phyloP scores from a whole-genome alignment of 331 rosid genomes.

The Quercus lobata region DNA sequence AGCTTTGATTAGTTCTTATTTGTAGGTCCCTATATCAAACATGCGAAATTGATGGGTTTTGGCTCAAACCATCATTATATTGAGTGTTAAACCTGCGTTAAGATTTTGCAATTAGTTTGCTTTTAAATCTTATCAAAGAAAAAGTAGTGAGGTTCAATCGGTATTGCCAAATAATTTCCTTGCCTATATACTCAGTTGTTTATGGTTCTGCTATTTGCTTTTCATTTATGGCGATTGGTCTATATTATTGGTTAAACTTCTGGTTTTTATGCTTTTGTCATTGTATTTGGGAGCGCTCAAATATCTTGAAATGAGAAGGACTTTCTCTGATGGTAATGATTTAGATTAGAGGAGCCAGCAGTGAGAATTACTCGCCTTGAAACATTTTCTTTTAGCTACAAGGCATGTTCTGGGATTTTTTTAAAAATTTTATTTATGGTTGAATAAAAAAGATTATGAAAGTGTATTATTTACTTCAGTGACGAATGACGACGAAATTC shows the following conservation, averaged over 20 bases:
- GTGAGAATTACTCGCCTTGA: too few relatives aligned
- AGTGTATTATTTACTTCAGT: too few relatives aligned
- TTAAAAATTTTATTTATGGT: fast-evolving
- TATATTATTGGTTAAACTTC: conserved; percentile 5
- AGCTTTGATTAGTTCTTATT: conserved; percentile 14
- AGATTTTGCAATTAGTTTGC: conserved; percentile 87
- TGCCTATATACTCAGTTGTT: neutral
- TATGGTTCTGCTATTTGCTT: conserved; percentile 15
- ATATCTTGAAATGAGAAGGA: too few relatives aligned
- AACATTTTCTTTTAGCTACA: too few relatives aligned
- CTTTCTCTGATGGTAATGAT: too few relatives aligned
- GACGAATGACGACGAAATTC: too few relatives aligned
- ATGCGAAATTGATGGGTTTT: conserved; percentile 68
- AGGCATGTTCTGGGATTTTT: too few relatives aligned
- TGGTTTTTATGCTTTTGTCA: conserved; percentile 24
- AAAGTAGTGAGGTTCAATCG: conserved; percentile 49
- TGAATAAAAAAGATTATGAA: too few relatives aligned
- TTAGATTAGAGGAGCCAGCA: too few relatives aligned
- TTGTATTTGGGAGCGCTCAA: conserved; percentile 12
- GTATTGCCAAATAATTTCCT: conserved; percentile 8
- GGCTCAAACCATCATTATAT: conserved; percentile 92
- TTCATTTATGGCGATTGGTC: neutral
- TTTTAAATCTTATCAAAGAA: conserved; percentile 83
- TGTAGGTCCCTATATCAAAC: conserved; percentile 80
- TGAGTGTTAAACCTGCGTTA: conserved; percentile 92